These are phyloP conservation scores for Plasmodium coatneyi DNA, from an alignment of 169 alveolate species.

Conservation along the genomic window DNA sequence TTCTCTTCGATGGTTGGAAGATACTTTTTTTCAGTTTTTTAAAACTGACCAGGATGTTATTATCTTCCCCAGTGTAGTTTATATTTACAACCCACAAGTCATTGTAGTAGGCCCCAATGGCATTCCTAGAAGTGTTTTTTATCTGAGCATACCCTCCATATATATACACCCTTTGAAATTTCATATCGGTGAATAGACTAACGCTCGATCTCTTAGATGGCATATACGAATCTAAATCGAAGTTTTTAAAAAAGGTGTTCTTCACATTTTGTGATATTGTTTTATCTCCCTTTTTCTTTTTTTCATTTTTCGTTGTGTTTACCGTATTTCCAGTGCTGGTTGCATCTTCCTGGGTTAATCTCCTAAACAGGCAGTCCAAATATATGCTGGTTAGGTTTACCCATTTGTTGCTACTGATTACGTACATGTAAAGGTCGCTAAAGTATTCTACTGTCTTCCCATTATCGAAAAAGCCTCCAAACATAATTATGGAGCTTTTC, in stretches of 20 bases:
- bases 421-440: conserved; percentile 88
- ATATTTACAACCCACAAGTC: conserved; percentile 91
- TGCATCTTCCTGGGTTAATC: conserved; percentile 71
- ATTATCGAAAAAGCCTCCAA: conserved; percentile 94
- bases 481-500: conserved; percentile 89
- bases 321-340: not conserved
- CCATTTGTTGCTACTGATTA: conserved; percentile 78
- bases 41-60: conserved; percentile 76
- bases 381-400: conserved; percentile 68
- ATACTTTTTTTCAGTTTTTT: conserved; percentile 79
- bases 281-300: conserved; percentile 23
- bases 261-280: conserved; percentile 36
- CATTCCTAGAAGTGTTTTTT: conserved; percentile 86
- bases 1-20: conserved; percentile 80
- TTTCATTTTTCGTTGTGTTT: conserved; percentile 8
- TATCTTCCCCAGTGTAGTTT: conserved; percentile 80
- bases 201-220: conserved; percentile 65
- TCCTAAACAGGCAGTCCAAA: conserved; percentile 77
- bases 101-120: conserved; percentile 85
- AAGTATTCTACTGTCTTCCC: conserved; percentile 86
- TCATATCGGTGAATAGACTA: conserved; percentile 36
- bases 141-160: conserved; percentile 92
- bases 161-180: conserved; percentile 82
- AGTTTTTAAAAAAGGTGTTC: conserved; percentile 49
- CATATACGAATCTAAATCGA: conserved; percentile 49